These are phyloP conservation scores for Gossypioides kirkii DNA, from an alignment of 345 rosid genomes.

Conservation along the genomic window DNA sequence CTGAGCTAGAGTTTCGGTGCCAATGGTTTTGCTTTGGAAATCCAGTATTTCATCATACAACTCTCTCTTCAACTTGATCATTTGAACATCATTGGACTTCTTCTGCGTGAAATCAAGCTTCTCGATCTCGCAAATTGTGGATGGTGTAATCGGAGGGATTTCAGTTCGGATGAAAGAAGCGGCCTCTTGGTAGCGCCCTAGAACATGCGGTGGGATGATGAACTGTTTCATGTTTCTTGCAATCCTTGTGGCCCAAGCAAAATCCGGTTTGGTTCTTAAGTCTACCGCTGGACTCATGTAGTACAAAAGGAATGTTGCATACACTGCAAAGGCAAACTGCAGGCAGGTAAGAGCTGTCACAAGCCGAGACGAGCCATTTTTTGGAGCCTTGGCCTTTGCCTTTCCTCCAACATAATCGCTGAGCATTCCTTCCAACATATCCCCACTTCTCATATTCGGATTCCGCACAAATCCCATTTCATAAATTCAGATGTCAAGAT, in stretches of 20 bases:
- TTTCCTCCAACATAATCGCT: constrained; percentile 59
- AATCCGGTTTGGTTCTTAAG: constrained; percentile 72
- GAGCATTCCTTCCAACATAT: constrained; percentile 68
- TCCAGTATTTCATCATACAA: constrained; percentile 53
- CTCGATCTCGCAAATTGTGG: constrained; percentile 73
- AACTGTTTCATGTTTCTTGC: constrained; percentile 68
- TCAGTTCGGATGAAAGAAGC: constrained; percentile 33
- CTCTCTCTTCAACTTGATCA: constrained; percentile 79
- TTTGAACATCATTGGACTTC: constrained; percentile 66
- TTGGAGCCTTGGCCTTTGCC: constrained; percentile 33
- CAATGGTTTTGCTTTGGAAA: constrained; percentile 55
- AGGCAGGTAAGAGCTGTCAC: constrained; percentile 71
- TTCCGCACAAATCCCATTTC: constrained; percentile 58
- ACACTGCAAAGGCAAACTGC: constrained; percentile 79
- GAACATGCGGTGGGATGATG: constrained; percentile 62
- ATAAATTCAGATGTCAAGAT: constrained; percentile 4
- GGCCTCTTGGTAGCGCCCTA: constrained; percentile 59
- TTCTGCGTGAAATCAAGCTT: constrained; percentile 86
- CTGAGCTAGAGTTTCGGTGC: constrained; percentile 62
- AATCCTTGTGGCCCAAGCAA: constrained; percentile 81
- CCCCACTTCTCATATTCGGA: constrained; percentile 55
- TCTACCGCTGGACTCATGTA: constrained; percentile 83
- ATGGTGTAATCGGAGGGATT: constrained; percentile 32
- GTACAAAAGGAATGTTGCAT: constrained; percentile 85
- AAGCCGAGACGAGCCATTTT: constrained; percentile 42